Evolutionary conservation across 177 flowering plant genomes (phyloP).

Genomic region (Vitis hybrid): DNA sequence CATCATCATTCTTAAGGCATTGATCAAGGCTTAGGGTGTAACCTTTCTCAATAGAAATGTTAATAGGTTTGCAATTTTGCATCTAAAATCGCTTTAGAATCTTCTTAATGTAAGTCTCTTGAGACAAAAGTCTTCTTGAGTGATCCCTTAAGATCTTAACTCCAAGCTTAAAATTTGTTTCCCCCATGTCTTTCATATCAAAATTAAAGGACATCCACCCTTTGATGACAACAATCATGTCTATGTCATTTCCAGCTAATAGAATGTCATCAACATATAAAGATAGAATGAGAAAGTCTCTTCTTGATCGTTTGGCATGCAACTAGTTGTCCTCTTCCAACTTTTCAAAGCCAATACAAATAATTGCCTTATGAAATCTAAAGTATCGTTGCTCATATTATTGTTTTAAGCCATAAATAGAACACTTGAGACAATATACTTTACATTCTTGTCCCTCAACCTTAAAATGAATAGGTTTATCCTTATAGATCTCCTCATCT

Average conservation of each 20-base stretch:
- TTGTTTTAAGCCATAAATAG: slow-evolving; percentile 1
- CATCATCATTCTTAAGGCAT: not conserved
- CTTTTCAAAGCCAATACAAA: not conserved
- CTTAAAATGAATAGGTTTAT: not conserved
- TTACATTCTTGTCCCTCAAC: not conserved
- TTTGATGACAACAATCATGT: not conserved
- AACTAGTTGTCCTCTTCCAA: slow-evolving; percentile 6
- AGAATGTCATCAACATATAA: no score
- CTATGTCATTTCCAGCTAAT: no score
- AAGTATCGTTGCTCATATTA: slow-evolving; percentile 1
- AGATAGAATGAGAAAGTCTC: not conserved
- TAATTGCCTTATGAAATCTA: not conserved
- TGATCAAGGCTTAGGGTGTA: not conserved
- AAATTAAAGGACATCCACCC: not conserved
- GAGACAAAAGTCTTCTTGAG: not conserved
- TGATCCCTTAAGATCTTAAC: slow-evolving; percentile 4
- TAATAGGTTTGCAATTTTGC: no score
- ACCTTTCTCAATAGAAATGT: no score
- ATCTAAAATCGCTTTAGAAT: no score
- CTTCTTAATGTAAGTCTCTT: not conserved
- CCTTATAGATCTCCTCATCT: slow-evolving; percentile 10
- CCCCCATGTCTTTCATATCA: slow-evolving; percentile 13
- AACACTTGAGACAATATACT: not conserved
- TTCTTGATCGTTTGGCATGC: not conserved
- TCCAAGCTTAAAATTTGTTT: slow-evolving; percentile 10